Base-by-base conservation (phyloP, 176 grass and related monocot species). In the Thalia dealbata region DNA sequence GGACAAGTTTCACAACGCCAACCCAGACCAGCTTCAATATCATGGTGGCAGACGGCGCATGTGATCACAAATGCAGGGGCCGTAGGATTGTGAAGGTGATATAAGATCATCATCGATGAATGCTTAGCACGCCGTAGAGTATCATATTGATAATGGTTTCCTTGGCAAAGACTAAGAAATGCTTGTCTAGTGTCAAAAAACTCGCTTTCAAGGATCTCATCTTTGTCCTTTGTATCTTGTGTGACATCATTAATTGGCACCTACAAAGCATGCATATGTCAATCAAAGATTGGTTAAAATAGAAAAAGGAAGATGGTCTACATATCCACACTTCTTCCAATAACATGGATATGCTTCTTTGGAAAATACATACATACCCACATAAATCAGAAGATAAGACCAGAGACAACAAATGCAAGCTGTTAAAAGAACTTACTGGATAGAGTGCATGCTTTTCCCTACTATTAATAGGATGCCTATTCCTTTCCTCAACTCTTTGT, bases 131-230 rank as follows among this genome's bases (percentile, higher is more conserved):
- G 83, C 41, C 90, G 90, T 80, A 99, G 87, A n/a, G 95, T 99
- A 73, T 99, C 95, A 67, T 95, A 99, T 79, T 99, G 95, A 81
- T 99, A 99, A 82, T 99, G 95, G 72, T 99, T 99, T 71, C 95
- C 95, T 86, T 99, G 95, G 84, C 95, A 99, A 75, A 99, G 90
- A 71, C 90, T 91, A 19, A 99, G 78, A 76, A 99, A 99, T 23
- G 95, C 95, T 84, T 99, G 95, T 21, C 95, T 88, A 13, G 90
- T 95, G 77, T 95, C 95, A 50, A 99, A 95, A 79, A 95, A 99
- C 75, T 99, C 95, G 51, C 95, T 99, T 86, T 99, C 95, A 21
- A 99, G 82, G 43, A 99, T 99, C 67, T 95, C 95, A 51, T 99
- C 95, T 84, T 83, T 85, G 68, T 99, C 95, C 78, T 99, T 99